Percentiles rank a stretch among this genome's conserved stretches.
phyloP scores from a whole-genome alignment of 169 alveolate genomes.

The Plasmodium chabaudi region DNA sequence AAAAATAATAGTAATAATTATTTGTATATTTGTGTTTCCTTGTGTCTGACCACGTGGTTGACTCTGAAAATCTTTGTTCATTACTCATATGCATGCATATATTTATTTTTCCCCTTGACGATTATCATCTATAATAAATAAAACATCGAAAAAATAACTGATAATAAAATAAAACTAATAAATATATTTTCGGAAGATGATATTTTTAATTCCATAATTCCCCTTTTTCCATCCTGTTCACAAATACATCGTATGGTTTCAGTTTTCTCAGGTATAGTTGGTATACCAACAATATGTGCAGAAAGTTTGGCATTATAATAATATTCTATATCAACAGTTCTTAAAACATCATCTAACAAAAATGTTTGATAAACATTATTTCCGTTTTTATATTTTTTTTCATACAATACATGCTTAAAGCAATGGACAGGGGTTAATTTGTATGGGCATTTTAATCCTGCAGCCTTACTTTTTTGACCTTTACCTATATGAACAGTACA shows the following conservation, averaged over 20 bases:
- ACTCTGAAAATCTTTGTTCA: too few relatives aligned
- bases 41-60: too few relatives aligned
- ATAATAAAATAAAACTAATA: conserved; percentile 16
- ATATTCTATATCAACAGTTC: conserved; percentile 27
- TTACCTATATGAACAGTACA: conserved; percentile 35
- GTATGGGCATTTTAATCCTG: conserved; percentile 56
- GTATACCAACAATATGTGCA: conserved; percentile 18
- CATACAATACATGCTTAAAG: conserved; percentile 48
- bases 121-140: neutral
- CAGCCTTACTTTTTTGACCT: conserved; percentile 11
- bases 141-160: neutral
- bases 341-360: conserved; percentile 24
- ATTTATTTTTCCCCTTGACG: too few relatives aligned
- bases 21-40: too few relatives aligned
- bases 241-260: conserved; percentile 33
- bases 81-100: too few relatives aligned
- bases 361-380: conserved; percentile 14
- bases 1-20: too few relatives aligned
- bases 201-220: conserved; percentile 46
- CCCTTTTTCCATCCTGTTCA: conserved; percentile 32
- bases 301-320: conserved; percentile 16
- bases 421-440: conserved; percentile 49
- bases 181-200: conserved; percentile 5
- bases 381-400: conserved; percentile 9
- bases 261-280: conserved; percentile 10